phyloP scores from a whole-genome alignment of 306 rosid genomes.

The Comarum palustre region DNA sequence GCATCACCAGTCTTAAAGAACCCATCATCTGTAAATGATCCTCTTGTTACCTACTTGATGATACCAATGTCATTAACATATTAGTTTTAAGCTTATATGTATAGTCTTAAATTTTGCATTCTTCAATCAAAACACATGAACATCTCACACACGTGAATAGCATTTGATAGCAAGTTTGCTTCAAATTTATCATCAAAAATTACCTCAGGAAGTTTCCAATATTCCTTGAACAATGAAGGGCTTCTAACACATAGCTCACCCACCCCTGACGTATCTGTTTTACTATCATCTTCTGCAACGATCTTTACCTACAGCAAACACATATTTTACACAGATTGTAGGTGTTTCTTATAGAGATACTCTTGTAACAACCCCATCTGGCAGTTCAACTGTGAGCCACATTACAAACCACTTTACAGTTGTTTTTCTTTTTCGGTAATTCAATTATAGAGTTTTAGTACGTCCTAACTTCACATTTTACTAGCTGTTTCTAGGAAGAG shows the following conservation, averaged over 20 bases:
- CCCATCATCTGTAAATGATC: conserved; percentile 73
- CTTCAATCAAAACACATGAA: not conserved
- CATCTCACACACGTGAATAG: not conserved
- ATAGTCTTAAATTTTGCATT: not conserved
- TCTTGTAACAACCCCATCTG: not conserved
- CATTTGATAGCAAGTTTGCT: not conserved
- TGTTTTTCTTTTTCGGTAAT: too few relatives aligned
- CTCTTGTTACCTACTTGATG: conserved; percentile 57
- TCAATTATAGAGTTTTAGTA: not conserved
- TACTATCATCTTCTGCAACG: conserved; percentile 46
- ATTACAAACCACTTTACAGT: not conserved
- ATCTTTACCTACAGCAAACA: conserved; percentile 54
- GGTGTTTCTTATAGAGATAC: conserved; percentile 8
- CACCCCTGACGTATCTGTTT: conserved; percentile 20
- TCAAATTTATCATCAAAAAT: conserved; percentile 13
- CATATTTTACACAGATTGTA: conserved; percentile 8
- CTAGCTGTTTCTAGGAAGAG: not conserved
- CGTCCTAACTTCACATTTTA: not conserved
- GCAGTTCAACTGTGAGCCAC: not conserved
- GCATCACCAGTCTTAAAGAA: conserved; percentile 97
- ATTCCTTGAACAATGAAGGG: conserved; percentile 80
- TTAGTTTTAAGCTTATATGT: not conserved
- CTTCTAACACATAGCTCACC: conserved; percentile 89
- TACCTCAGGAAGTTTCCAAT: conserved; percentile 92
- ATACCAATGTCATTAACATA: not conserved